These are phyloP conservation scores for Ascodesmis nigricans DNA, from an alignment of 495 filamentous ascomycete genomes.

Conservation along the genomic window DNA sequence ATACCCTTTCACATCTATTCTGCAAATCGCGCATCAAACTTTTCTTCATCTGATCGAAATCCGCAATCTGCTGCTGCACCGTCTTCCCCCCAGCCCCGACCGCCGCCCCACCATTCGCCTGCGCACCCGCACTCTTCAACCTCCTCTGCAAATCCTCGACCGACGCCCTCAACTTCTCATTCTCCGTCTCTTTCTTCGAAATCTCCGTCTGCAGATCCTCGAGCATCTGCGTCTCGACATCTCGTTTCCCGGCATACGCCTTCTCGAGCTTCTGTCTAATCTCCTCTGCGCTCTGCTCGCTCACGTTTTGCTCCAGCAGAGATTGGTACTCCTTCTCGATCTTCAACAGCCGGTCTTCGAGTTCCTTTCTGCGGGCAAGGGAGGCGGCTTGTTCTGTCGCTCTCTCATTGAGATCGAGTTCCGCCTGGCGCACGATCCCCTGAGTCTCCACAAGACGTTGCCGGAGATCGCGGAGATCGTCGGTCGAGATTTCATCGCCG, in stretches of 20 bases:
- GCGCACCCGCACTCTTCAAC: conserved; percentile 32
- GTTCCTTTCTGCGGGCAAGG: conserved; percentile 40
- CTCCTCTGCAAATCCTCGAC: conserved; percentile 57
- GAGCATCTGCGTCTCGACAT: conserved; percentile 42
- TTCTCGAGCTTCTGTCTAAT: conserved; percentile 58
- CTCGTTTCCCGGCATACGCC: conserved; percentile 49
- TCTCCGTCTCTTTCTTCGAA: conserved; percentile 48
- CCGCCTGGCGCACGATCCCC: conserved; percentile 79
- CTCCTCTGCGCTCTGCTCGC: conserved; percentile 56
- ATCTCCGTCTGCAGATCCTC: conserved; percentile 55
- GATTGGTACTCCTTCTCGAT: conserved; percentile 66
- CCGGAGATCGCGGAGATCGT: conserved; percentile 55
- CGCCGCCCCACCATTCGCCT: conserved; percentile 31
- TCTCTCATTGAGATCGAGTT: conserved; percentile 53
- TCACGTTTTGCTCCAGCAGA: conserved; percentile 56
- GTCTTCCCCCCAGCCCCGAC: conserved; percentile 60
- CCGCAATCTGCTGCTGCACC: conserved; percentile 89
- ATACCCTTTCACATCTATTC: conserved; percentile 78
- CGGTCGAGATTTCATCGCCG: conserved; percentile 59
- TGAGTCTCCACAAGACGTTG: conserved; percentile 66
- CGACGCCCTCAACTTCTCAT: conserved; percentile 46
- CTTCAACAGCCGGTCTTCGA: conserved; percentile 48
- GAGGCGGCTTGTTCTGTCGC: conserved; percentile 38
- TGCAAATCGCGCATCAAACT: conserved; percentile 94
- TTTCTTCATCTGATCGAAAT: conserved; percentile 99